Evolutionary conservation across 1,139 yeast genomes (phyloP).

Genomic region (Geotrichum histeridarum): DNA sequence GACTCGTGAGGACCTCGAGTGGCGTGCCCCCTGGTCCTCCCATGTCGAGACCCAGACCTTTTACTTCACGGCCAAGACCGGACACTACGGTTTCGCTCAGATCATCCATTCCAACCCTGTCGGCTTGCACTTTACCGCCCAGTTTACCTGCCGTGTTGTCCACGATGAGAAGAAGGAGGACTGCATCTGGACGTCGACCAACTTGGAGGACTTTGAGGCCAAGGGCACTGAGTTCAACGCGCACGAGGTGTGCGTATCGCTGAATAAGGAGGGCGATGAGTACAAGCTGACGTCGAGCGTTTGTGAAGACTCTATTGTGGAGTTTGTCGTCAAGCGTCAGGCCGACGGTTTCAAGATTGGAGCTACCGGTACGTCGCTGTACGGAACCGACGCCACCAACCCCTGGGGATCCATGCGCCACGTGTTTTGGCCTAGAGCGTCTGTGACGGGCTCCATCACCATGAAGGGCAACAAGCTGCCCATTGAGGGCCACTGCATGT

Average conservation of each 20-base stretch:
- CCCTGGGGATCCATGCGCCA: slow-evolving; percentile 99
- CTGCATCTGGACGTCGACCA: slow-evolving; percentile 81
- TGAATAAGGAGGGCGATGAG: slow-evolving; percentile 50
- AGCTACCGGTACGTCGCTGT: slow-evolving; percentile 73
- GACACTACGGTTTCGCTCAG: slow-evolving; percentile 83
- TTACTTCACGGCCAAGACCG: slow-evolving; percentile 63
- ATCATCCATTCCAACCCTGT: slow-evolving; percentile 88
- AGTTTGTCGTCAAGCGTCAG: slow-evolving; percentile 54
- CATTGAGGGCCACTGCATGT: slow-evolving; percentile 60
- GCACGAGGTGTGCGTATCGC: slow-evolving; percentile 55
- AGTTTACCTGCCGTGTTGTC: slow-evolving; percentile 81
- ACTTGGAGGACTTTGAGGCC: slow-evolving; percentile 70
- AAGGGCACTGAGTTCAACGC: slow-evolving; percentile 83
- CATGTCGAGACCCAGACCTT: slow-evolving; percentile 95
- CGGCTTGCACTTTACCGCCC: slow-evolving; percentile 88
- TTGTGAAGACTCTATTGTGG: slow-evolving; percentile 66
- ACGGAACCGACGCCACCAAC: slow-evolving; percentile 66
- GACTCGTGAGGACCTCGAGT: slow-evolving; percentile 58
- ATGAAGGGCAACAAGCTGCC: slow-evolving; percentile 36
- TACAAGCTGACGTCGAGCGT: slow-evolving; percentile 64
- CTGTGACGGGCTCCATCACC: slow-evolving; percentile 58
- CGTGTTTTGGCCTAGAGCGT: slow-evolving; percentile 89
- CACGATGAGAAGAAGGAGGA: slow-evolving; percentile 50
- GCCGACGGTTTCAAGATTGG: slow-evolving; percentile 84
- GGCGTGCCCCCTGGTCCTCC: slow-evolving; percentile 72